Conservation (phyloP, 2,329 filamentous ascomycete genomes). For the Ophiosphaerella herpotricha region DNA sequence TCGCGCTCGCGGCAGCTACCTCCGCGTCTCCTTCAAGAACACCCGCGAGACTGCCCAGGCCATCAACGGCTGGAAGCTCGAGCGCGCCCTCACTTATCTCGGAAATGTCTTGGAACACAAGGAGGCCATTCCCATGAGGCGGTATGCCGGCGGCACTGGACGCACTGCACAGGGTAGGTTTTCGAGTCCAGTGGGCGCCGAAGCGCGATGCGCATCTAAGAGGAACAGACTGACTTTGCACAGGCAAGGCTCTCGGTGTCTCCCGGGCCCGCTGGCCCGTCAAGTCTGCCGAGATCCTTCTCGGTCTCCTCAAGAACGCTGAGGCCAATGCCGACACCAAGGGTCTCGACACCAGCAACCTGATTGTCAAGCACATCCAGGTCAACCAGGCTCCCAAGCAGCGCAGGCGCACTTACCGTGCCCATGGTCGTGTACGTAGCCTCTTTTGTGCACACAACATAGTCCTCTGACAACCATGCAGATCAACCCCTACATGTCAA, state of each 20-base stretch:
- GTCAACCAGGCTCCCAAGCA: constrained; percentile 99
- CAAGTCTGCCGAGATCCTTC: constrained; percentile 98
- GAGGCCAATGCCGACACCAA: constrained; percentile 53
- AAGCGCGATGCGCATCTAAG: not conserved
- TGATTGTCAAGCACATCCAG: constrained; percentile 99
- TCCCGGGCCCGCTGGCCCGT: constrained; percentile 97
- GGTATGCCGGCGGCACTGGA: constrained; percentile 94
- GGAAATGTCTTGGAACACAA: constrained; percentile 97
- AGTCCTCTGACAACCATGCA: constrained; percentile 46
- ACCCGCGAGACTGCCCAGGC: constrained; percentile 99
- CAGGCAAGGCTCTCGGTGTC: constrained; percentile 99
- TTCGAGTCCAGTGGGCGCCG: constrained; percentile 1
- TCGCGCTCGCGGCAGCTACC: constrained; percentile 97
- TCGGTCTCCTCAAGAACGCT: constrained; percentile 75
- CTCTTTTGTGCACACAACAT: not conserved
- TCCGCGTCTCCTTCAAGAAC: constrained; percentile 99
- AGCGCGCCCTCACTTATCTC: constrained; percentile 93
- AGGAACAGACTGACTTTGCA: constrained; percentile 30
- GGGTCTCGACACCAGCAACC: constrained; percentile 80
- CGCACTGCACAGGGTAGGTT: constrained; percentile 95
- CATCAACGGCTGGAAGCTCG: constrained; percentile 98
- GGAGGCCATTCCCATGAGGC: constrained; percentile 97
- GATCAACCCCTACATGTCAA: constrained; percentile 99
- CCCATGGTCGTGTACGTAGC: constrained; percentile 94
- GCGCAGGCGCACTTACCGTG: constrained; percentile 98